Percentiles rank a stretch among this genome's conserved stretches.
Evolutionary conservation across 2,329 filamentous ascomycete genomes (phyloP).

Genomic region (Trichoderma semiorbis): DNA sequence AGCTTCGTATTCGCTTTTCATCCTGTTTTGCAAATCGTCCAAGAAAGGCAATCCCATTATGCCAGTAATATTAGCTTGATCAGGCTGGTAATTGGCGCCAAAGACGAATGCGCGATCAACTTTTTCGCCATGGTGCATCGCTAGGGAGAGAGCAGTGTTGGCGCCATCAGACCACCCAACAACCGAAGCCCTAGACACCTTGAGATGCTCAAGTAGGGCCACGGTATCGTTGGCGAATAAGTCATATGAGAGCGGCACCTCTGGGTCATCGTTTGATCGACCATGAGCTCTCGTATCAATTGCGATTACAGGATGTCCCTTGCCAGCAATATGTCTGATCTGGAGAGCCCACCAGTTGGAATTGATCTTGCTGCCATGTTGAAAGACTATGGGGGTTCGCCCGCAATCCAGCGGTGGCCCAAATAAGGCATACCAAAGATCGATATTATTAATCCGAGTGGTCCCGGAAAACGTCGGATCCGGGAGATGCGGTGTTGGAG

Average conservation of each 20-base stretch:
- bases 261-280: neutral
- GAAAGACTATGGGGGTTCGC: neutral
- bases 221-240: neutral
- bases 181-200: neutral
- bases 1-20: neutral
- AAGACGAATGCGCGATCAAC: neutral
- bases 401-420: neutral
- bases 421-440: neutral
- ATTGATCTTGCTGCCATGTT: slow-evolving; percentile 8
- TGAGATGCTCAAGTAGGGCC: neutral
- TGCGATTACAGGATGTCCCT: neutral
- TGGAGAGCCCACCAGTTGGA: slow-evolving; percentile 6
- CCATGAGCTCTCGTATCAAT: neutral
- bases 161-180: slow-evolving; percentile 8
- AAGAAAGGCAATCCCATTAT: neutral
- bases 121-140: neutral
- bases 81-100: neutral
- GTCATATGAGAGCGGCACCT: neutral
- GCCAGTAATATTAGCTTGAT: neutral
- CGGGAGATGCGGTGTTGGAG: neutral
- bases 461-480: neutral
- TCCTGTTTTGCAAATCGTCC: neutral
- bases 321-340: neutral
- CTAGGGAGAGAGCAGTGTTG: slow-evolving; percentile 2
- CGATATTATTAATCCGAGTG: neutral